phyloP scores from a whole-genome alignment of 1,139 yeast genomes.

The Wickerhamomyces sp. region DNA sequence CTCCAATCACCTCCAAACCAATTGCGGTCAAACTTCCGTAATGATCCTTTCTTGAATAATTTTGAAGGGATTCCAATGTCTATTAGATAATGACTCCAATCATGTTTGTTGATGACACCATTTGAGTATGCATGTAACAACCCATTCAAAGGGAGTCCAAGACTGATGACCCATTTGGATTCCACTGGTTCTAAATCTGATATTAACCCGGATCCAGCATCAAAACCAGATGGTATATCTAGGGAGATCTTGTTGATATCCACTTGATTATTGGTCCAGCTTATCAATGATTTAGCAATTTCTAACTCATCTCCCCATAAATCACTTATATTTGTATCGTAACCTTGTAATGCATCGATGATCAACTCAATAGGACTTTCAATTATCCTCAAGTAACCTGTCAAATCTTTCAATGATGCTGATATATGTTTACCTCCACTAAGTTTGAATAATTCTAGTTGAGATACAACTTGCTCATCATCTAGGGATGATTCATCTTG shows the following conservation, averaged over 20 bases:
- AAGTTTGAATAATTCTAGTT: conserved; percentile 49
- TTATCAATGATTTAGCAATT: conserved; percentile 42
- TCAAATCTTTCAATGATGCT: conserved; percentile 31
- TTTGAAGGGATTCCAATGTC: conserved; percentile 66
- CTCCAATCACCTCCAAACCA: conserved; percentile 18
- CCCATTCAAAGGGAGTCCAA: conserved; percentile 73
- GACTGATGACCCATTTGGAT: conserved; percentile 46
- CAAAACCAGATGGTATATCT: conserved; percentile 82
- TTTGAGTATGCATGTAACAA: conserved; percentile 53
- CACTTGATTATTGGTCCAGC: conserved; percentile 62
- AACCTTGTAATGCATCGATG: conserved; percentile 80
- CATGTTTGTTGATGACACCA: conserved; percentile 35
- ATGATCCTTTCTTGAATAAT: conserved; percentile 34
- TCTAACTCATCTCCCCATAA: conserved; percentile 44
- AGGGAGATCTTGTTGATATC: conserved; percentile 53
- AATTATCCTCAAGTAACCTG: conserved; percentile 35
- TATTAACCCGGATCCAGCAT: conserved; percentile 72
- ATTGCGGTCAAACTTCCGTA: conserved; percentile 38
- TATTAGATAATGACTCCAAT: conserved; percentile 54
- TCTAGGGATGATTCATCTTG: conserved; percentile 31
- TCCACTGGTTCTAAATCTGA: conserved; percentile 23
- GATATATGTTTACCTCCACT: conserved; percentile 46
- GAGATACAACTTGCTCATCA: conserved; percentile 28
- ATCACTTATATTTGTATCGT: conserved; percentile 57
- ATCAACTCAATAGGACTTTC: conserved; percentile 77